Evolutionary conservation across 2,329 filamentous ascomycete genomes (phyloP), one percentile per base, ranked within the genome.

Genomic region (Xylaria sp.): DNA sequence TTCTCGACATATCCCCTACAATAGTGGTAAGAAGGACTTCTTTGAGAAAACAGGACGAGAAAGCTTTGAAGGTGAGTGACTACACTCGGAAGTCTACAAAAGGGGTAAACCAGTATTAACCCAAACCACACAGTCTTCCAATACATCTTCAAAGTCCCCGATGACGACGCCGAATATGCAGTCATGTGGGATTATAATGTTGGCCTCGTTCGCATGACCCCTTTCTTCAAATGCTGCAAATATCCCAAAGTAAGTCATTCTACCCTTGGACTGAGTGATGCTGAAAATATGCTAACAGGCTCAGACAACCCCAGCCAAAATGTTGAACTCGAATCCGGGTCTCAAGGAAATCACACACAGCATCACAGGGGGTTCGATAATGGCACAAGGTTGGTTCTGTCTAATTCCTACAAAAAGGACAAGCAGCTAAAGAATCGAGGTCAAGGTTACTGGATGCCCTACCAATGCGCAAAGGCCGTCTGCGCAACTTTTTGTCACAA

Each of bases 131-230:
- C 63, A 94, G 90, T 91, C 30, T 92, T 92, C 72, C 85, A 92
- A 68, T 97, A 97, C 74, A 85, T 84, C 42, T 97, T 95, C 78
- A 83, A 80, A 66, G 72, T 88, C 2, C 89, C 89, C 0, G 84
- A 80, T 9, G 83, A 89, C 51, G 81, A 87, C 1, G 81, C 80
- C 63, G 79, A 83, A 55, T 92, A 89, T 72, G 84, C 83, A 0
- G 86, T 97, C 62, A 92, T 97, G 84, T 99, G 94, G 94, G 94
- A 99, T 74, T 97, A 97, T 77, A 93, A 95, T 68, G 85, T 93
- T 63, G 94, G 94, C 7, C 86, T 97, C 35, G 92, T 97, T 63
- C 87, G 93, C 63, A 95, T 96, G 75, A 97, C 92, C 1, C 89
- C 92, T 34, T 90, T 97, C 71, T 97, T 97, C 82, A 96, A 96